These are phyloP conservation scores for Corniculantispora saksenae DNA, from an alignment of 2,329 filamentous ascomycete genomes.

Conservation along the genomic window DNA sequence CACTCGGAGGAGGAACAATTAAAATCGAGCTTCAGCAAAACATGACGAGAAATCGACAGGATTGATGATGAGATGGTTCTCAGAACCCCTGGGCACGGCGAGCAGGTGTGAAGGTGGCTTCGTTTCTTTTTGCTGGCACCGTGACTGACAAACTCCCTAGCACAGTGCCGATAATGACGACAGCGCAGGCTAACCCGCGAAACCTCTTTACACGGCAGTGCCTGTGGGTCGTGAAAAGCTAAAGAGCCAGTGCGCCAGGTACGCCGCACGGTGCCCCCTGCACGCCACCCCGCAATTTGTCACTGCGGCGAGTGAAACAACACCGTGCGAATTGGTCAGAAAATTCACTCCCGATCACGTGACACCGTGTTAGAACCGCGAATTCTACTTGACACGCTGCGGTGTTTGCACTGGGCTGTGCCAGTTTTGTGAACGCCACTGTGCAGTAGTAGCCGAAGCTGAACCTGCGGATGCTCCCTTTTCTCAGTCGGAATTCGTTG, in stretches of 20 bases:
- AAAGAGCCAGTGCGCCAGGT: slow-evolving; percentile 19
- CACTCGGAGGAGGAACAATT: background rate
- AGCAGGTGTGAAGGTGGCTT: slow-evolving; percentile 25
- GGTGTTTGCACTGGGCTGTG: slow-evolving; percentile 25
- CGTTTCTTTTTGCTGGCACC: slow-evolving; percentile 27
- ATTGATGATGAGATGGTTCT: background rate
- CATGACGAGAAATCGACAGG: background rate
- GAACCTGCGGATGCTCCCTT: background rate
- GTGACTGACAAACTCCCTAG: slow-evolving; percentile 26
- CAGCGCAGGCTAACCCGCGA: slow-evolving; percentile 22
- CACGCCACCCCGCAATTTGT: background rate
- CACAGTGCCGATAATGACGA: slow-evolving; percentile 31
- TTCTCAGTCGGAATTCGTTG: background rate
- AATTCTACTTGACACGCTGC: slow-evolving; percentile 16
- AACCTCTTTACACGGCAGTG: slow-evolving; percentile 36
- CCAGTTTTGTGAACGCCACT: slow-evolving; percentile 7
- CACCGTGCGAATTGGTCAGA: slow-evolving; percentile 25
- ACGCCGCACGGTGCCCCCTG: slow-evolving; percentile 17
- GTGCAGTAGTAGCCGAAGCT: background rate
- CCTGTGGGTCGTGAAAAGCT: slow-evolving; percentile 26
- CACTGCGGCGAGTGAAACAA: background rate
- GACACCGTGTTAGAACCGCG: slow-evolving; percentile 37
- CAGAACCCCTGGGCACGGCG: background rate
- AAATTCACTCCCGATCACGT: slow-evolving; percentile 28
- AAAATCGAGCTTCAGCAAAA: background rate